Base-by-base conservation (phyloP, 2,329 filamentous ascomycete species). In the Aspergillus oerlinghausenensis region DNA sequence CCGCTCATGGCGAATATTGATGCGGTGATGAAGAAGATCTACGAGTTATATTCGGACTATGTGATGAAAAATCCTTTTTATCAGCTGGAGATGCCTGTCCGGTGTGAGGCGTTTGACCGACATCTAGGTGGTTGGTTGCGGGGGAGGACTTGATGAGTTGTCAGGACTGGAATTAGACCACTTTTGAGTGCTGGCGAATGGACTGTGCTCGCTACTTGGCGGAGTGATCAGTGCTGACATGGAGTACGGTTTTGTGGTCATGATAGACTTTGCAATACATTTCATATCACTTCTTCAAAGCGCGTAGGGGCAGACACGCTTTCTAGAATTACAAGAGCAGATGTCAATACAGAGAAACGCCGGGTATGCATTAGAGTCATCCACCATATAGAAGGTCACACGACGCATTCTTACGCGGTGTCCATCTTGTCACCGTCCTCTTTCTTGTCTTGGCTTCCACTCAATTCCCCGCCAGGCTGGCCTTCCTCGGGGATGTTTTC, bases 31-130 rank as follows among this genome's bases (percentile, higher is more conserved):
- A 83, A 86, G 70, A 88, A 86, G 73, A 88, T 97, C 67, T 97
- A 99, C 73, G 94, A 97, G 73, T 78, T 97, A 52, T 99, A 97
- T 78, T 84, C 90, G 51, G 94, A 99, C 75, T 97, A 90, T 73
- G 94, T 99, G 65, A 97, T 97, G 91, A 99, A 97, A 82, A 99
- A 99, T 74, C 94, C 94, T 1, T 99, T 99, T 71, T 97, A 97
- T 77, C 92, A 94, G 70, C 81, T 96, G 56, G 94, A 99, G 78
- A 99, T 97, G 92, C 94, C 94, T 6, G 86, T 99, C 54, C 83
- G 94, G 60, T 96, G 94, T 76, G 94, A 97, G 70, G 89, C 91
- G 66, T 99, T 97, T 78, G 94, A 99, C 73, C 82, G 92, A 66
- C 90, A 90, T 74, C 74, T 97, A 62, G 83, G 84, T 63, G 89